Percentiles rank a stretch among this genome's conserved stretches.
Conservation (phyloP, 306 rosid species). For the Cucurbita pepo region DNA sequence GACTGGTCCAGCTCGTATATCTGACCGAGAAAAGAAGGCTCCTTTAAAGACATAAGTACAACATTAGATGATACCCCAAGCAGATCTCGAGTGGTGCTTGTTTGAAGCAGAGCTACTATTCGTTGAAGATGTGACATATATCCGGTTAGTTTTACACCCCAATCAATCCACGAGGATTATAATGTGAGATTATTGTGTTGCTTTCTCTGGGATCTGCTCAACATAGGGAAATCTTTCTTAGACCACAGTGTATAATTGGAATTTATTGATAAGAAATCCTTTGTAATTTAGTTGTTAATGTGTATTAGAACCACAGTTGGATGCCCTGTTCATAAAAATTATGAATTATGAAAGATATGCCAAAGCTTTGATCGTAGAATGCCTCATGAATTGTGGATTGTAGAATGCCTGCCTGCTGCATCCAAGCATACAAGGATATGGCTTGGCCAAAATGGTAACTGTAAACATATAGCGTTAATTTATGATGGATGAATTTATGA, state of each 20-base stretch:
- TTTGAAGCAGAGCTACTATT: background rate
- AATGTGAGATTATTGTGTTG: background rate
- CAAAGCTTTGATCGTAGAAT: background rate
- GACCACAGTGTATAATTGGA: conserved; percentile 2
- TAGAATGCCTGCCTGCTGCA: conserved; percentile 29
- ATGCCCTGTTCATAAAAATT: background rate
- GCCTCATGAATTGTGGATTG: too few relatives aligned
- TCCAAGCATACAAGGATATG: conserved; percentile 29
- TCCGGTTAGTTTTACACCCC: background rate
- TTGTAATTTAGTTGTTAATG: background rate
- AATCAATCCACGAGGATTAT: background rate
- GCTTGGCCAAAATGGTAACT: conserved; percentile 18
- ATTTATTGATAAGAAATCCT: background rate
- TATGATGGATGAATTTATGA: too few relatives aligned
- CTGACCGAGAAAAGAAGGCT: conserved; percentile 97
- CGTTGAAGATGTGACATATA: background rate
- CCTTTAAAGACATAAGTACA: conserved; percentile 52
- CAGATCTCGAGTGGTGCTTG: conserved; percentile 11
- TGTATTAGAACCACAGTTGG: background rate
- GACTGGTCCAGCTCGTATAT: conserved; percentile 77
- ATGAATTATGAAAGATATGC: background rate
- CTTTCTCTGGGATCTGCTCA: background rate
- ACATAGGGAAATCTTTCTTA: background rate
- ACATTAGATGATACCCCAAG: background rate
- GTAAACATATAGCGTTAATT: conserved; percentile 15